Conservation (phyloP, 2,329 filamentous ascomycete genomes). For the Scedosporium apiospermum region DNA sequence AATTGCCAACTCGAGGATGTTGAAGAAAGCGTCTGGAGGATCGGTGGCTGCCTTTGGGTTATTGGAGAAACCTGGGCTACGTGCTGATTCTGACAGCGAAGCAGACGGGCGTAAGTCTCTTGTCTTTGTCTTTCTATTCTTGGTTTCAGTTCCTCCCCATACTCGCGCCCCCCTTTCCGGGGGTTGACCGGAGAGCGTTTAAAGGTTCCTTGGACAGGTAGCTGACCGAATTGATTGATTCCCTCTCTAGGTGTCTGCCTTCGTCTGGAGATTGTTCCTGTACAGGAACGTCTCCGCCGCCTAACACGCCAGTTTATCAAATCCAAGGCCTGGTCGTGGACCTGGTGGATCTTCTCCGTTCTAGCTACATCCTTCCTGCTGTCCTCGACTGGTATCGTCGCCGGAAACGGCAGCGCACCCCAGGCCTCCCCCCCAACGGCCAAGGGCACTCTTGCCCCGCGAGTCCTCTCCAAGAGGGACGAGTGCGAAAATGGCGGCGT, state of each 20-base stretch:
- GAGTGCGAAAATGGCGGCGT: slow-evolving; percentile 19
- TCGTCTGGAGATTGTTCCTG: slow-evolving; percentile 6
- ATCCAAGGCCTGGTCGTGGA: slow-evolving; percentile 28
- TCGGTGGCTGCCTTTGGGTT: neutral
- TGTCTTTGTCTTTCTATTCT: neutral
- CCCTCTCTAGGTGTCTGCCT: neutral
- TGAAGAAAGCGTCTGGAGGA: neutral
- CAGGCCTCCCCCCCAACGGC: neutral
- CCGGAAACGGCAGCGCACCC: neutral
- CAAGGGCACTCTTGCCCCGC: slow-evolving; percentile 10
- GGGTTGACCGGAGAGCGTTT: neutral
- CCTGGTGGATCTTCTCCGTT: slow-evolving; percentile 32
- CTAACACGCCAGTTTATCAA: slow-evolving; percentile 15
- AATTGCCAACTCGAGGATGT: slow-evolving; percentile 39
- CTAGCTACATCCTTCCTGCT: slow-evolving; percentile 23
- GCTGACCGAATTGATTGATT: neutral
- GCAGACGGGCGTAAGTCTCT: slow-evolving; percentile 1
- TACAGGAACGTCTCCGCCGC: slow-evolving; percentile 18
- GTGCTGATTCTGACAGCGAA: neutral
- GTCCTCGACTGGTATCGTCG: slow-evolving; percentile 9
- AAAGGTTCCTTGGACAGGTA: neutral
- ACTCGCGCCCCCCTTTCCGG: too few species aligned
- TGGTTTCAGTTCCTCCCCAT: neutral
- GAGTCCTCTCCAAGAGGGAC: slow-evolving; percentile 1
- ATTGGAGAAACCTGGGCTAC: neutral